Evolutionary conservation across 1,284 basidiomycete species (phyloP).

Genomic region (Boletus mariae): DNA sequence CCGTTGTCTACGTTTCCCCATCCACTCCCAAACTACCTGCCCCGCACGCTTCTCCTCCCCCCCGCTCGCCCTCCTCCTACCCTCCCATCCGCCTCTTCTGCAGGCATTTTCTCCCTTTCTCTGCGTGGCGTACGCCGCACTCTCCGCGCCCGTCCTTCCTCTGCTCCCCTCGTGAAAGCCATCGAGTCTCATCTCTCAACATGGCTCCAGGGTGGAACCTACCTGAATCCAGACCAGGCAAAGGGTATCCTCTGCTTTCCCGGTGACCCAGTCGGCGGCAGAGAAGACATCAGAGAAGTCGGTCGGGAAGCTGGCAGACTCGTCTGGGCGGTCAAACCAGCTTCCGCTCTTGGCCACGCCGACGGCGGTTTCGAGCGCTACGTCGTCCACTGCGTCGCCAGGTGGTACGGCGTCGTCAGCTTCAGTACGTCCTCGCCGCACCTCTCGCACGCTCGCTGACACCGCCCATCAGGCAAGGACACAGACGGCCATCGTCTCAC

Average conservation of each 20-base stretch:
- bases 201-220: conserved; percentile 62
- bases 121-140: conserved; percentile 69
- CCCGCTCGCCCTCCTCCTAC: conserved; percentile 37
- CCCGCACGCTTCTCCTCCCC: conserved; percentile 55
- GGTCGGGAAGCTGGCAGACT: conserved; percentile 61
- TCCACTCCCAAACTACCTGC: conserved; percentile 66
- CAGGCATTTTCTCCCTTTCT: conserved; percentile 71
- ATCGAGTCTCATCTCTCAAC: conserved; percentile 59
- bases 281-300: conserved; percentile 57
- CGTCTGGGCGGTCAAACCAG: conserved; percentile 55
- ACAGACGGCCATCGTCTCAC: conserved; percentile 59
- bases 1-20: conserved; percentile 64
- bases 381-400: conserved; percentile 75
- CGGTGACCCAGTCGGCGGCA: conserved; percentile 49
- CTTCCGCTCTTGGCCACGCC: conserved; percentile 8
- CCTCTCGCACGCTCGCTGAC: conserved; percentile 1
- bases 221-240: conserved; percentile 48
- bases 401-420: conserved; percentile 73
- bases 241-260: conserved; percentile 30
- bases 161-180: conserved; percentile 57
- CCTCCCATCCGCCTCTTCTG: conserved; percentile 56
- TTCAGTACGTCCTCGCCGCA: conserved; percentile 63
- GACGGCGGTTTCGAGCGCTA: conserved; percentile 72
- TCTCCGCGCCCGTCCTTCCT: conserved; percentile 58
- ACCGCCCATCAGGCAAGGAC: conserved; percentile 58